phyloP scores from a whole-genome alignment of 1,139 yeast species.

The Citeromyces hawaiiensis region DNA sequence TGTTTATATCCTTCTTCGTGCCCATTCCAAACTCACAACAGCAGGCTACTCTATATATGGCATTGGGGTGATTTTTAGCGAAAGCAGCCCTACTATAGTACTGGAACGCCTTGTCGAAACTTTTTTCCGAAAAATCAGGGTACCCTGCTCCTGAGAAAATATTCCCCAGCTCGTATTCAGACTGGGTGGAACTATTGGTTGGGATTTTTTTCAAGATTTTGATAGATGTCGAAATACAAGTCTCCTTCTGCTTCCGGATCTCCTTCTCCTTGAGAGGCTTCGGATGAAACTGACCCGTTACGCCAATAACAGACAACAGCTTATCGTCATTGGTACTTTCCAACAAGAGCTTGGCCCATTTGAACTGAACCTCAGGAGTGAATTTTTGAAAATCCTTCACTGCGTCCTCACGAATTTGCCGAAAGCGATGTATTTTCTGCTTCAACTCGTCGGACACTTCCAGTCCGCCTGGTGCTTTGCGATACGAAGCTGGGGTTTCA shows the following conservation, averaged over 20 bases:
- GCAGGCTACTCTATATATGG: conserved; percentile 55
- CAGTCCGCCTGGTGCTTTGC: not conserved
- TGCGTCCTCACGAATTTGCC: conserved; percentile 14
- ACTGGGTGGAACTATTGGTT: conserved; percentile 23
- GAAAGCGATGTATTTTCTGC: conserved; percentile 13
- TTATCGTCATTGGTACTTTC: conserved; percentile 26
- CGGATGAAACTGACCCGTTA: conserved; percentile 26
- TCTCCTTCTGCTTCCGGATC: conserved; percentile 34
- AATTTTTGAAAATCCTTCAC: conserved; percentile 20
- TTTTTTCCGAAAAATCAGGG: conserved; percentile 32
- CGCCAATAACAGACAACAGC: conserved; percentile 25
- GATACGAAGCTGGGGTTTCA: not conserved
- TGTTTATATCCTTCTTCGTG: conserved; percentile 24
- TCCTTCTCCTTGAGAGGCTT: conserved; percentile 25
- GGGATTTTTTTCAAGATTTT: conserved; percentile 38
- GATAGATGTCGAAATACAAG: conserved; percentile 41
- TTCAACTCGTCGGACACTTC: conserved; percentile 5
- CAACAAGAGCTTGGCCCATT: conserved; percentile 35
- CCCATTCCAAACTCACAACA: conserved; percentile 61
- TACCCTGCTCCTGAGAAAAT: conserved; percentile 43
- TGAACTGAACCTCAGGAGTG: conserved; percentile 29
- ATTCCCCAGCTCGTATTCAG: conserved; percentile 45
- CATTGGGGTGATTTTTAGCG: conserved; percentile 36
- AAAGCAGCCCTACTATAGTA: conserved; percentile 41
- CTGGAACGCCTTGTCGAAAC: conserved; percentile 46